Percentiles rank a stretch among this genome's conserved stretches.
phyloP scores from a whole-genome alignment of 2,329 filamentous ascomycete genomes.

The Sarocladium brachiariae region DNA sequence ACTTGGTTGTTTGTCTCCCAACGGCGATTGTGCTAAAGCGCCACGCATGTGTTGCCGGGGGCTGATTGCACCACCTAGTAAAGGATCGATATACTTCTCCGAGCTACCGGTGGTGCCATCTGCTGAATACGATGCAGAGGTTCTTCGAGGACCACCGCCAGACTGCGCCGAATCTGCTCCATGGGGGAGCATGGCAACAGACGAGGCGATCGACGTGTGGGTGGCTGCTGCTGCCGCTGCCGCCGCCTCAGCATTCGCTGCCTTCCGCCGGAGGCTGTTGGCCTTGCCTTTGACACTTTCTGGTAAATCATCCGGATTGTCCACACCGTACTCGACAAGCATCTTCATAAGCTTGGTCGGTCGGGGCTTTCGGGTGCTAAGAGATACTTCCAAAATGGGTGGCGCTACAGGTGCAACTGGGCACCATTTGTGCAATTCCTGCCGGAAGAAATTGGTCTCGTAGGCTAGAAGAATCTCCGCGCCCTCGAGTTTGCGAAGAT shows the following conservation, averaged over 20 bases:
- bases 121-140: conserved; percentile 15
- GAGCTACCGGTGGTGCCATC: background rate
- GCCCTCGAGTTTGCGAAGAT: conserved; percentile 92
- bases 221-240: conserved; percentile 25
- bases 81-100: conserved; percentile 3
- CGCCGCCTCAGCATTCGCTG: conserved; percentile 49
- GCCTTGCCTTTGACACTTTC: conserved; percentile 75
- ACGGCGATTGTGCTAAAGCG: background rate
- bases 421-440: conserved; percentile 91
- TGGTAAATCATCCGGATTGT: conserved; percentile 85
- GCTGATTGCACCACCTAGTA: background rate
- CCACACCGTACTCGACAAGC: conserved; percentile 79
- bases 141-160: background rate
- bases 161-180: background rate
- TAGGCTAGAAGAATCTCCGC: conserved; percentile 85
- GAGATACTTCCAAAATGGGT: conserved; percentile 76
- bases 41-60: background rate
- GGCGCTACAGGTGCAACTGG: conserved; percentile 83
- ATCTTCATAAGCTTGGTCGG: conserved; percentile 97
- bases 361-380: conserved; percentile 89
- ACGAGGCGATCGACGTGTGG: conserved; percentile 4
- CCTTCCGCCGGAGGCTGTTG: conserved; percentile 66
- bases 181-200: background rate
- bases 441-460: conserved; percentile 97
- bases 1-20: background rate